Evolutionary conservation across 495 filamentous ascomycete genomes (phyloP).

Genomic region (Penicillium chermesinum): DNA sequence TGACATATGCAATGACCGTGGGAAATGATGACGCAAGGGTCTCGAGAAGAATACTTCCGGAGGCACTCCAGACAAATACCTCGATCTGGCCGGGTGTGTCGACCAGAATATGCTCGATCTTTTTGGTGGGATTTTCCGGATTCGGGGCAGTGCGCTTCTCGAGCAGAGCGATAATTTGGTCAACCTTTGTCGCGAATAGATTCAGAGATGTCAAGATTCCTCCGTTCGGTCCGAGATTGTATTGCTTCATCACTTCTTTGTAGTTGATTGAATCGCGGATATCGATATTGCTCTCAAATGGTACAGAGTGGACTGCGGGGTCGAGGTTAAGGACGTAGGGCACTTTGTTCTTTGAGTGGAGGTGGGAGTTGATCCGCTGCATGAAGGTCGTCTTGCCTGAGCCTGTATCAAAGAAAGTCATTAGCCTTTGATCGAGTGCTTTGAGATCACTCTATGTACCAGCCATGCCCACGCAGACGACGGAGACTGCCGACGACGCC

Average conservation of each 20-base stretch:
- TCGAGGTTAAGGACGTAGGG: slow-evolving; percentile 98
- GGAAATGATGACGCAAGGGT: slow-evolving; percentile 89
- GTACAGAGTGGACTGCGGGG: slow-evolving; percentile 87
- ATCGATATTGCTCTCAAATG: slow-evolving; percentile 98
- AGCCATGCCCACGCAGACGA: slow-evolving; percentile 98
- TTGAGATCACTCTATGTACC: slow-evolving; percentile 37
- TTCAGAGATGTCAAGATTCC: slow-evolving; percentile 96
- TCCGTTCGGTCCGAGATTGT: slow-evolving; percentile 95
- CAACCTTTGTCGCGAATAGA: slow-evolving; percentile 94
- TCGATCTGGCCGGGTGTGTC: slow-evolving; percentile 98
- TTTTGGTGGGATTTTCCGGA: slow-evolving; percentile 56
- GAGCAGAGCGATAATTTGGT: slow-evolving; percentile 82
- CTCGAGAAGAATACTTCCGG: slow-evolving; percentile 87
- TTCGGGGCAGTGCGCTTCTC: slow-evolving; percentile 79
- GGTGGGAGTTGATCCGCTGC: slow-evolving; percentile 90
- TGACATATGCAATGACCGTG: slow-evolving; percentile 93
- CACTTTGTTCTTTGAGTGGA: slow-evolving; percentile 66
- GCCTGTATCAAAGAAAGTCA: slow-evolving; percentile 41
- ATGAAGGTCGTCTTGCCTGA: slow-evolving; percentile 99
- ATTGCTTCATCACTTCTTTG: slow-evolving; percentile 99
- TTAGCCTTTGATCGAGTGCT: background rate
- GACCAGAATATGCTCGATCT: slow-evolving; percentile 78
- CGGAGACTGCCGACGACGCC: slow-evolving; percentile 51
- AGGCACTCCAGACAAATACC: slow-evolving; percentile 96
- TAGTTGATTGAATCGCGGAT: slow-evolving; percentile 99